These are phyloP conservation scores for Astragalus membranaceus DNA, from an alignment of 306 rosid genomes.

Conservation along the genomic window DNA sequence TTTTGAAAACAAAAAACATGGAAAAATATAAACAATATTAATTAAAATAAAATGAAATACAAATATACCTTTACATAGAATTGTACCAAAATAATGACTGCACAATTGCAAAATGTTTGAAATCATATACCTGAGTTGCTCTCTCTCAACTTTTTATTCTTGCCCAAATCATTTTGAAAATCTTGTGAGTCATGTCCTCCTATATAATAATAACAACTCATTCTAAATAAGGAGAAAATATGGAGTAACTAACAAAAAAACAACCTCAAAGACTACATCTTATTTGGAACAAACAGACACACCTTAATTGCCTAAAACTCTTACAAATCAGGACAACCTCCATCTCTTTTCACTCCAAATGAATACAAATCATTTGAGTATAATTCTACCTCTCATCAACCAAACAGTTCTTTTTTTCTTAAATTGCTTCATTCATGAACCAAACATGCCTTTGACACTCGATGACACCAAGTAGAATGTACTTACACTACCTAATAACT, in stretches of 20 bases:
- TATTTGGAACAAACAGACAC: too few species aligned
- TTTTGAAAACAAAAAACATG: background rate
- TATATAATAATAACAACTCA: conserved; percentile 18
- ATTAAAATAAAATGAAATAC: background rate
- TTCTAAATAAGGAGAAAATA: background rate
- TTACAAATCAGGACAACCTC: too few species aligned
- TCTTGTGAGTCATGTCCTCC: conserved; percentile 43
- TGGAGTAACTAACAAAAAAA: background rate
- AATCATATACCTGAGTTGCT: conserved; percentile 35
- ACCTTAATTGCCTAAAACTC: background rate
- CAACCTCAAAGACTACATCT: background rate
- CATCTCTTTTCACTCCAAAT: too few species aligned
- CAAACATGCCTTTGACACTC: too few species aligned
- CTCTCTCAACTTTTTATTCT: conserved; percentile 45
- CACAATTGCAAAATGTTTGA: background rate
- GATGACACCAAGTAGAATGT: too few species aligned
- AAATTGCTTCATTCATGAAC: too few species aligned
- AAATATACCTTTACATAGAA: background rate
- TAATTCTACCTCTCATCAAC: too few species aligned
- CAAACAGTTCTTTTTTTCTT: too few species aligned
- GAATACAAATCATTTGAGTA: too few species aligned
- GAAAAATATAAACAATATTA: background rate
- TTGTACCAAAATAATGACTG: background rate
- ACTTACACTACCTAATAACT: too few species aligned
- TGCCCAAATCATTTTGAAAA: conserved; percentile 20